These are phyloP conservation scores for Pleurostoma richardsiae DNA, from an alignment of 2,329 filamentous ascomycete species.

Conservation along the genomic window DNA sequence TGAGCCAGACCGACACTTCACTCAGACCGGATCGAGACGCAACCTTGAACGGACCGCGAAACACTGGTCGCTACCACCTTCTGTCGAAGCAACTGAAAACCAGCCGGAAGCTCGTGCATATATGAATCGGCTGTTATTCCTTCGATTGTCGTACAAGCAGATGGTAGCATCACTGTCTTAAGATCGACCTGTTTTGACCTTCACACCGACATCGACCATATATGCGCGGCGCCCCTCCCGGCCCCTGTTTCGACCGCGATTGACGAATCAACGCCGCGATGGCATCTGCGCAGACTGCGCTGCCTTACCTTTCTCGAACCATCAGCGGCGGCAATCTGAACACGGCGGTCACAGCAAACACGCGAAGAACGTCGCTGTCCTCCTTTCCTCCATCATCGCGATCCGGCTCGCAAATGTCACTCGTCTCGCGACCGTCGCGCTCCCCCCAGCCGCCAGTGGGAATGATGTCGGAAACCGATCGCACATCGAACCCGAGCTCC, in stretches of 20 bases:
- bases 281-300: slow-evolving; percentile 32
- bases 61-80: too few relatives aligned
- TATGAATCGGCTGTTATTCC: background rate
- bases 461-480: slow-evolving; percentile 43
- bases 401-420: slow-evolving; percentile 53
- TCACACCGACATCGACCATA: background rate
- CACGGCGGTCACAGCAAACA: slow-evolving; percentile 17
- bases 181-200: background rate
- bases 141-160: slow-evolving; percentile 3
- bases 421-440: slow-evolving; percentile 44
- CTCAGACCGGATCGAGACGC: too few relatives aligned
- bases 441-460: slow-evolving; percentile 44
- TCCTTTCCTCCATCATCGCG: slow-evolving; percentile 57
- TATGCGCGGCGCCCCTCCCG: background rate
- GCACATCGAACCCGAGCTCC: slow-evolving; percentile 53
- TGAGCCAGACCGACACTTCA: too few relatives aligned
- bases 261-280: slow-evolving; percentile 17
- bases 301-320: slow-evolving; percentile 37
- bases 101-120: too few relatives aligned
- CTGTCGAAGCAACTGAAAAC: too few relatives aligned
- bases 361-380: slow-evolving; percentile 54
- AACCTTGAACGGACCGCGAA: too few relatives aligned
- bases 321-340: slow-evolving; percentile 22
- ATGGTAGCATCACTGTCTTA: background rate
- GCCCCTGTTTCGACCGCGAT: background rate